Evolutionary conservation across 176 grass and related monocot species (phyloP), one percentile per base, ranked within the genome.

Genomic region (Juncus effusus): DNA sequence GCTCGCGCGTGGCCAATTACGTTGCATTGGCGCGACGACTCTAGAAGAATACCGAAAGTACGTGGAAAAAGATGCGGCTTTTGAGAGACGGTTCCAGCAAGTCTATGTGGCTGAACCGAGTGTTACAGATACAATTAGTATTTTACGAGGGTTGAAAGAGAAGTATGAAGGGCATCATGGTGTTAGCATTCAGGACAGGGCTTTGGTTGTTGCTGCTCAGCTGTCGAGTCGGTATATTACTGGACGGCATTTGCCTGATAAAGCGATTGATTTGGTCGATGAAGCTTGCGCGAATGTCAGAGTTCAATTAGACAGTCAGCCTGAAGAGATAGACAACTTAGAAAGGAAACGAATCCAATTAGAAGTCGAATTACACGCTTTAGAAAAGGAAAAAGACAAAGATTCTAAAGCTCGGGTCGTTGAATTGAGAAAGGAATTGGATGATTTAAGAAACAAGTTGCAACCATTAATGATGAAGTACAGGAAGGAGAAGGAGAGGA

Each of bases 341-440:
- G 79, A 89, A 53, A 80, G 85, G 65, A 89, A 89, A 51, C 74
- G 85, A 54, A 94, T 88, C 54, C 90, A 94, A 64, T 72, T 94
- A 5, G 90, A 94, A 56, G 82, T 95, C 0, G 90, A 95, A 75
- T 73, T 78, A 10, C 85, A 89, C 73, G 82, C 85, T 0, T 79
- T 95, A 16, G 90, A 95, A 79, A 95, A 89, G 60, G 90, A 95
- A 70, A 95, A 95, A 60, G 90, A 95, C 60, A 95, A 89, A 62
- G 90, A 82, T 41, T 89, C 82, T 74, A 95, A 83, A 63, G 81
- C 77, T 6, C 76, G 90, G 42, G 65, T 95, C 3, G 55, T 89
- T 7, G 82, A 95, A 79, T 82, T 94, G 5, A 70, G 13, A 56
- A 94, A 78, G 49, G 85, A 95, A 73, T 51, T 95, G 72, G 90